Percentiles rank a stretch among this genome's conserved stretches.
Conservation (phyloP, 257 asterid genomes). For the Ilex aquifolium region DNA sequence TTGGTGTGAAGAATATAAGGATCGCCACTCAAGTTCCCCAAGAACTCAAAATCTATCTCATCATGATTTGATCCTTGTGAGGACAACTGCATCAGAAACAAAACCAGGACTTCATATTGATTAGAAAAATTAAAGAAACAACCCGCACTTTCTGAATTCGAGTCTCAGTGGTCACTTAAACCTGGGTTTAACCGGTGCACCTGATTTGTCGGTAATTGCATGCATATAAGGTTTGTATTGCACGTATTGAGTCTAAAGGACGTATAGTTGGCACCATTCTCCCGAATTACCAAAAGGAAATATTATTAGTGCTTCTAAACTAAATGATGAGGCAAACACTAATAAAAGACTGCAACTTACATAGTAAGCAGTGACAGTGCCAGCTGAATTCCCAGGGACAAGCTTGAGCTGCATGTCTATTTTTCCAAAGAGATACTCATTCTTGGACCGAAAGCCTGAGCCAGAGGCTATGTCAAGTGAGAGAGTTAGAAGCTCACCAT, state of each 20-base stretch:
- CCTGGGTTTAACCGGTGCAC: too few species aligned
- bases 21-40: slow-evolving; percentile 40
- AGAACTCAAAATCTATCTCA: slow-evolving; percentile 46
- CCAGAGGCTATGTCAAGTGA: slow-evolving; percentile 59
- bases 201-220: too few species aligned
- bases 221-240: too few species aligned
- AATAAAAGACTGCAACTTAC: slow-evolving; percentile 27
- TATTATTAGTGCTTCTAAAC: too few species aligned
- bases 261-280: too few species aligned
- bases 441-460: slow-evolving; percentile 72
- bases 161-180: too few species aligned
- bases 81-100: slow-evolving; percentile 22
- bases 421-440: slow-evolving; percentile 52
- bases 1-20: slow-evolving; percentile 53
- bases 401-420: slow-evolving; percentile 79
- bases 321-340: too few species aligned
- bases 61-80: slow-evolving; percentile 39
- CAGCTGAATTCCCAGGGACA: slow-evolving; percentile 74
- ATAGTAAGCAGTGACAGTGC: slow-evolving; percentile 86
- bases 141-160: too few species aligned
- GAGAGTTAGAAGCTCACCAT: slow-evolving; percentile 67
- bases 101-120: too few species aligned
- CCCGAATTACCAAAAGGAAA: too few species aligned
- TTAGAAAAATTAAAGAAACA: too few species aligned
- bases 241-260: too few species aligned